phyloP scores from a whole-genome alignment of 2,329 filamentous ascomycete genomes.

The Elsinoe arachidis region DNA sequence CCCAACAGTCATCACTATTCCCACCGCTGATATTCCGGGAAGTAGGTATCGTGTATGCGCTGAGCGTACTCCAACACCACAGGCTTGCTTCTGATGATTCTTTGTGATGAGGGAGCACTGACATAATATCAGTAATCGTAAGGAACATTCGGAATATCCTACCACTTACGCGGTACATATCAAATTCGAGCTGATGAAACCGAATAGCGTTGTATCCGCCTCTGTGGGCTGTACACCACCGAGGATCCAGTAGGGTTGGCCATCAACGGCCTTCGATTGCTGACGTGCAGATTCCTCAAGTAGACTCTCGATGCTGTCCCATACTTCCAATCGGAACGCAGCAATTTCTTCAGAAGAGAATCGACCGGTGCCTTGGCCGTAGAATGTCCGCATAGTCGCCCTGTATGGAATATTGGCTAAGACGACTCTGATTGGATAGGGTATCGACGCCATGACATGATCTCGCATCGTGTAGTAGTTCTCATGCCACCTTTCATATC shows the following conservation, averaged over 20 bases:
- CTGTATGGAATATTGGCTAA: slow-evolving; percentile 45
- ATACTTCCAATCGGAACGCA: slow-evolving; percentile 42
- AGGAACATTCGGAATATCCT: no score
- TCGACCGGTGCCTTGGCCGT: slow-evolving; percentile 49
- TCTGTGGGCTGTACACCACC: slow-evolving; percentile 48
- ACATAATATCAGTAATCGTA: slow-evolving; percentile 12
- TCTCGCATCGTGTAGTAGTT: slow-evolving; percentile 54
- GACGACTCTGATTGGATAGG: slow-evolving; percentile 44
- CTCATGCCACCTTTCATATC: slow-evolving; percentile 48
- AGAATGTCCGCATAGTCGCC: slow-evolving; percentile 35
- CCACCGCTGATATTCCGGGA: slow-evolving; percentile 44
- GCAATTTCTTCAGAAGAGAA: slow-evolving; percentile 44
- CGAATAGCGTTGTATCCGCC: slow-evolving; percentile 49
- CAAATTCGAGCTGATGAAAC: slow-evolving; percentile 47
- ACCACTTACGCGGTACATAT: slow-evolving; percentile 45
- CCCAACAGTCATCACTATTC: not conserved
- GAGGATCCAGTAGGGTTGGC: slow-evolving; percentile 49
- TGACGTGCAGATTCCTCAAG: slow-evolving; percentile 31
- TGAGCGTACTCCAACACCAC: slow-evolving; percentile 47
- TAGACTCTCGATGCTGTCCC: slow-evolving; percentile 41
- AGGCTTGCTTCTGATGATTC: slow-evolving; percentile 40
- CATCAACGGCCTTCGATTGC: slow-evolving; percentile 18
- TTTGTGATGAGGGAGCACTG: slow-evolving; percentile 41
- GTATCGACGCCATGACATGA: slow-evolving; percentile 40
- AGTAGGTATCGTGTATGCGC: slow-evolving; percentile 49